Base-by-base conservation (phyloP, 179 eudicot species). In the Spergularia azorica region DNA sequence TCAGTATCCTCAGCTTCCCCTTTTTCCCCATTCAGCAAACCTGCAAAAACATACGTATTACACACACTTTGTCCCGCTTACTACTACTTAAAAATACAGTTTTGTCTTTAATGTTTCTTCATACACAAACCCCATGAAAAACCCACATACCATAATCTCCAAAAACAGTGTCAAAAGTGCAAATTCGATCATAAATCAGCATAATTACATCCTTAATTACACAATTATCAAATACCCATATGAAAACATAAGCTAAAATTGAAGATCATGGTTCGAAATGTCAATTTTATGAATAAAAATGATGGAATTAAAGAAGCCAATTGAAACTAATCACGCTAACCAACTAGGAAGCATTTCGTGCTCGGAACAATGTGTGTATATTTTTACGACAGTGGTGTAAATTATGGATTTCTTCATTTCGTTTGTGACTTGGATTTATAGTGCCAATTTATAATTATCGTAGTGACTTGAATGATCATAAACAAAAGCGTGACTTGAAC, bases 1-100 rank as follows among this genome's bases (percentile, higher is more conserved):
- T 95, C 79, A 94, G 76, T 67, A 94, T 87, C 75, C 92, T 86
- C 68, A 86, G 89, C 82, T 81, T 89, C 54, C 57, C 60, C 52
- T 68, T 73, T 36, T 78, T 80, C 59, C 77, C 85, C 97, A 93
- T 93, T 52, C 39, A 38, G 39, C 56, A 65, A 68, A 54, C 64
- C 77, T 73, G 41, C 75, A 56, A 63, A 63, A 20, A 18, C 13
- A 16, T 13, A 0, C 3, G 39, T 1, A 66, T 39, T 9, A 61
- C 39, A 61, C 65, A 61, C 10, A 61, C 65, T 21, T 61, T 61
- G 6, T 55, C 5, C 15, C 39, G 2, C 39, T 36, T 36, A 3
- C 39, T 36, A 36, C 39, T 36, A 36, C 39, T 36, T 36, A 36
- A 36, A 36, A 3, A 36, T 36, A 36, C 39, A 36, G 39, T 36